These are phyloP conservation scores for Candida chilensis DNA, from an alignment of 805 yeast genomes.

Conservation along the genomic window DNA sequence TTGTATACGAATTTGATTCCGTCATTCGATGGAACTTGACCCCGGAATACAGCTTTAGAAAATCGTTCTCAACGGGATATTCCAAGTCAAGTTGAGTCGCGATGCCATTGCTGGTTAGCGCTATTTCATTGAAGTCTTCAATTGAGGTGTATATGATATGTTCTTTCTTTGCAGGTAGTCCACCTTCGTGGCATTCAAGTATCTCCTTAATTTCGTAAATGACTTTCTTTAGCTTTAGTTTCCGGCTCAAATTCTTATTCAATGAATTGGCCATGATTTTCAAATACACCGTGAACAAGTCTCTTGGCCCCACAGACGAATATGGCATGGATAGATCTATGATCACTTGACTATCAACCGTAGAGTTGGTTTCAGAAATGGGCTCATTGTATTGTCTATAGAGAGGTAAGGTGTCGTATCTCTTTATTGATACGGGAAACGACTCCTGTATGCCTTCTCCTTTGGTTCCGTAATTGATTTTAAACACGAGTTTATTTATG, in stretches of 20 bases:
- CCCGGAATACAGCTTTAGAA: slow-evolving; percentile 13
- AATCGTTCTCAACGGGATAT: slow-evolving; percentile 26
- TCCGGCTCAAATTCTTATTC: slow-evolving; percentile 16
- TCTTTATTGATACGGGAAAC: slow-evolving; percentile 45
- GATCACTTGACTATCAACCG: slow-evolving; percentile 39
- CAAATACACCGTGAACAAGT: slow-evolving; percentile 27
- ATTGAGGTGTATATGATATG: slow-evolving; percentile 23
- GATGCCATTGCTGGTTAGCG: slow-evolving; percentile 15
- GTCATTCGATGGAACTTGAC: slow-evolving; percentile 1
- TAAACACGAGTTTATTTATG: slow-evolving; percentile 32
- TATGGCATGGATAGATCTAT: slow-evolving; percentile 38
- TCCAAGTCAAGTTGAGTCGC: slow-evolving; percentile 12
- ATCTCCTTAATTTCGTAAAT: slow-evolving; percentile 42
- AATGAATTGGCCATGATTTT: slow-evolving; percentile 30
- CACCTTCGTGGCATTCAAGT: slow-evolving; percentile 43
- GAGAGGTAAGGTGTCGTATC: slow-evolving; percentile 49
- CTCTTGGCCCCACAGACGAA: slow-evolving; percentile 53
- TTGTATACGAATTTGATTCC: slow-evolving; percentile 1
- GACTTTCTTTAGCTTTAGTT: slow-evolving; percentile 31
- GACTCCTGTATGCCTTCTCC: no score
- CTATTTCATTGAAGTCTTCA: slow-evolving; percentile 15
- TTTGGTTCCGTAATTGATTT: slow-evolving; percentile 4
- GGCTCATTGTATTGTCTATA: slow-evolving; percentile 48
- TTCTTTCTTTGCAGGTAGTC: slow-evolving; percentile 39
- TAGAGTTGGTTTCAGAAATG: slow-evolving; percentile 27